Conservation (phyloP, 2,329 filamentous ascomycete species). For the Claviceps sp. region DNA sequence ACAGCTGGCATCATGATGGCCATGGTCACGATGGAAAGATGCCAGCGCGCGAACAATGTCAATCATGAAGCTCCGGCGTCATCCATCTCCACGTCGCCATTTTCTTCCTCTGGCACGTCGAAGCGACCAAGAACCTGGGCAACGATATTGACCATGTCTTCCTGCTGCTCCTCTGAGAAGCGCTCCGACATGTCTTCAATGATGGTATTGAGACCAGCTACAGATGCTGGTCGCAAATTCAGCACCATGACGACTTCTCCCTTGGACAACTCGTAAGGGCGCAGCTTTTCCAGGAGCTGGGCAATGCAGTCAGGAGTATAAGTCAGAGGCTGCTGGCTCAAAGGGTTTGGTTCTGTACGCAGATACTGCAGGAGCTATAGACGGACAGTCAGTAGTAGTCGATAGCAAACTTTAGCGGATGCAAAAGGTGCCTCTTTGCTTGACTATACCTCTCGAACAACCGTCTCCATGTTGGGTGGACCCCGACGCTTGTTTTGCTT, state of each 20-base stretch:
- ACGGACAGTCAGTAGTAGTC: not conserved
- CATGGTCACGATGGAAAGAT: not conserved
- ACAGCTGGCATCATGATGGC: not conserved
- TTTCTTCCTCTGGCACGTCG: slow-evolving; percentile 13
- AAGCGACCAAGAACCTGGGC: slow-evolving; percentile 44
- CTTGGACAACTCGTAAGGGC: slow-evolving; percentile 49
- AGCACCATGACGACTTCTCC: slow-evolving; percentile 56
- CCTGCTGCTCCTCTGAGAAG: slow-evolving; percentile 45
- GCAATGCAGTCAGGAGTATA: slow-evolving; percentile 40
- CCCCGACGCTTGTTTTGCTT: slow-evolving; percentile 36
- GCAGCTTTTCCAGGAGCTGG: slow-evolving; percentile 40
- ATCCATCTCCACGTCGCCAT: slow-evolving; percentile 25
- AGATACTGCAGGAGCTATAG: slow-evolving; percentile 48
- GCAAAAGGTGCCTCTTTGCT: not conserved
- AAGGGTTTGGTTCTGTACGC: slow-evolving; percentile 37
- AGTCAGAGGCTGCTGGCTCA: slow-evolving; percentile 38
- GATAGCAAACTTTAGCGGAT: not conserved
- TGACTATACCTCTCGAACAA: slow-evolving; percentile 47
- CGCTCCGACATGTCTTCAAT: slow-evolving; percentile 52
- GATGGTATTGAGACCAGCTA: slow-evolving; percentile 45
- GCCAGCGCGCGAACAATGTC: slow-evolving; percentile 1
- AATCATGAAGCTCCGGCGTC: slow-evolving; percentile 16
- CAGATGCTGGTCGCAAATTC: slow-evolving; percentile 47
- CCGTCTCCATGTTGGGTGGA: slow-evolving; percentile 44
- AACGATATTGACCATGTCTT: slow-evolving; percentile 43